Conservation (phyloP, 179 eudicot species). For the Vitellaria paradoxa region DNA sequence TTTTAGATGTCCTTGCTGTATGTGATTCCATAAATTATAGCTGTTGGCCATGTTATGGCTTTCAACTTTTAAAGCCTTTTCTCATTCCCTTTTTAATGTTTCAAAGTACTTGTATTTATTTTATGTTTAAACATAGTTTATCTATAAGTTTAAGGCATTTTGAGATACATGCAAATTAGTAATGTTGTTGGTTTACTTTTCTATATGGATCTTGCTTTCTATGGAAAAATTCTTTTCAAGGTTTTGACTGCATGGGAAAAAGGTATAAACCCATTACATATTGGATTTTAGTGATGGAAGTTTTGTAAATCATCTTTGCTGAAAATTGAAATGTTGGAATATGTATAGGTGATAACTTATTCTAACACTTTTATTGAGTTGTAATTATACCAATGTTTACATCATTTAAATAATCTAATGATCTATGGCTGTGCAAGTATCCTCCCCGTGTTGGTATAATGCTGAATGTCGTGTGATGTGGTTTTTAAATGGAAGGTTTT, state of each 20-base stretch:
- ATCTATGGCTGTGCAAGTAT: not conserved
- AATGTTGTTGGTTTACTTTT: not conserved
- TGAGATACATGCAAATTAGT: not conserved
- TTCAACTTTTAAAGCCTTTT: constrained; percentile 9
- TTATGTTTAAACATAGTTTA: not conserved
- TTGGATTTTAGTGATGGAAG: constrained; percentile 4
- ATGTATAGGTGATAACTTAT: not conserved
- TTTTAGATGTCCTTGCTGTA: constrained; percentile 27
- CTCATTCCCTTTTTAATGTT: not conserved
- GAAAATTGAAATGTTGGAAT: not conserved
- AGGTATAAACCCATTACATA: not conserved
- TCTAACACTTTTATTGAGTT: not conserved
- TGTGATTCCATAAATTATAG: constrained; percentile 39
- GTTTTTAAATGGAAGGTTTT: not conserved
- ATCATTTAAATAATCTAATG: not conserved
- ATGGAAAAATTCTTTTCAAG: not conserved
- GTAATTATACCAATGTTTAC: not conserved
- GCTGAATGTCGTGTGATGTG: not conserved
- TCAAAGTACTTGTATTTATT: not conserved
- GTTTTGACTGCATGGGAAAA: not conserved
- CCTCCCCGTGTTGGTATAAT: not conserved
- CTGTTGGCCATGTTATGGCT: constrained; percentile 18
- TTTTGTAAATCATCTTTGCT: not conserved
- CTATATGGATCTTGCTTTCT: not conserved
- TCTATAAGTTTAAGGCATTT: not conserved